Conservation (phyloP, 2,329 filamentous ascomycete species). For the Boeremia exigua region DNA sequence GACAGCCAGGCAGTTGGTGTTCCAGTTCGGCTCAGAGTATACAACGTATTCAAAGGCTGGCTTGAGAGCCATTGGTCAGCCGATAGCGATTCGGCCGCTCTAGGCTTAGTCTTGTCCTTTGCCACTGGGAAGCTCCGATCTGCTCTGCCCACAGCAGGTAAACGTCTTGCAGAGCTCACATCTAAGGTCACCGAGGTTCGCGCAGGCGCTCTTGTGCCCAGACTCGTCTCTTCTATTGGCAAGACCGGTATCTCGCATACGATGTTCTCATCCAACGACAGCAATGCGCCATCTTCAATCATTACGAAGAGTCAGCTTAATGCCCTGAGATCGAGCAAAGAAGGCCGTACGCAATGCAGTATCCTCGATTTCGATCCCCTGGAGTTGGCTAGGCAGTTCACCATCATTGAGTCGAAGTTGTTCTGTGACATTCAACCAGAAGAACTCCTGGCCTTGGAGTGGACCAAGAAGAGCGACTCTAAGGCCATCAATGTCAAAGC, state of each 20-base stretch:
- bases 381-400: conserved; percentile 90
- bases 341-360: conserved; percentile 70
- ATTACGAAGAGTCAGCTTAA: conserved; percentile 79
- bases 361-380: conserved; percentile 91
- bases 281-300: conserved; percentile 71
- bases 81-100: conserved; percentile 76
- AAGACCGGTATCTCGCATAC: conserved; percentile 81
- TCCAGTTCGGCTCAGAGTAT: conserved; percentile 87
- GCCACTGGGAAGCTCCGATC: conserved; percentile 73
- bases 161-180: conserved; percentile 78
- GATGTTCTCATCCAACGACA: conserved; percentile 73
- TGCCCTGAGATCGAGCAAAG: conserved; percentile 75
- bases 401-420: conserved; percentile 86
- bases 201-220: conserved; percentile 75
- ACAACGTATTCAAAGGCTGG: conserved; percentile 98
- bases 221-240: conserved; percentile 82
- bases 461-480: conserved; percentile 85
- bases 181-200: conserved; percentile 77
- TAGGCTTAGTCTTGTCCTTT: conserved; percentile 79
- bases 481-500: conserved; percentile 88
- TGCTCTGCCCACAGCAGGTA: conserved; percentile 77
- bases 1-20: conserved; percentile 76
- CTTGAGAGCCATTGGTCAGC: conserved; percentile 94
- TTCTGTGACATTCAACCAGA: conserved; percentile 93
- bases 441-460: conserved; percentile 88